Conservation (phyloP, 345 rosid genomes). For the Lenwebbia sp. region DNA sequence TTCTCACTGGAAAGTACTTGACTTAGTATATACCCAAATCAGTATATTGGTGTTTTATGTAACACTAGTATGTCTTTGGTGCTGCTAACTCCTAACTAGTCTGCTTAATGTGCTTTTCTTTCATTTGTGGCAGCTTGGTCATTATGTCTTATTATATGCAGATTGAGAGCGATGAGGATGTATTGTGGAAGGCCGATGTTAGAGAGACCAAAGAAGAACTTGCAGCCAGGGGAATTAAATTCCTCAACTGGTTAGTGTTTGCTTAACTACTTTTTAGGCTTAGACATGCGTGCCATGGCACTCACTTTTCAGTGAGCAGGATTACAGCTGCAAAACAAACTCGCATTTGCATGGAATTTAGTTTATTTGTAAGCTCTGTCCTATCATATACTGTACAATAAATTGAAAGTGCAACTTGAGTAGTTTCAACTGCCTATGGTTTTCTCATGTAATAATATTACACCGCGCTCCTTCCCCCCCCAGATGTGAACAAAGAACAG, state of each 20-base stretch:
- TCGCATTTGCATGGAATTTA: background rate
- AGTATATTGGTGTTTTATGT: background rate
- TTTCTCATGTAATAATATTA: background rate
- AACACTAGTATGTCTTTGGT: background rate
- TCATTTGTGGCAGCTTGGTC: background rate
- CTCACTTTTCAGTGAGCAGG: background rate
- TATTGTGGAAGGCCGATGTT: constrained; percentile 66
- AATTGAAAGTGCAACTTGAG: background rate
- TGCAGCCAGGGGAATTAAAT: constrained; percentile 64
- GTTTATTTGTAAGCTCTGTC: background rate
- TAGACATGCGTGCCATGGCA: background rate
- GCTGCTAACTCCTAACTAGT: background rate
- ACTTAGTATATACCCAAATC: background rate
- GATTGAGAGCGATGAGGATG: constrained; percentile 76
- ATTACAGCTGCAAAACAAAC: background rate
- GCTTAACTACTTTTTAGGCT: background rate
- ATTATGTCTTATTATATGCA: constrained; percentile 8
- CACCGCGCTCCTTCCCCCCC: background rate
- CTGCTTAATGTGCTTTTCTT: background rate
- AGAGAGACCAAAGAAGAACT: constrained; percentile 81
- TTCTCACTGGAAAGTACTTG: constrained; percentile 75
- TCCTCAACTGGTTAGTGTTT: constrained; percentile 52
- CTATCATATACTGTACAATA: background rate
- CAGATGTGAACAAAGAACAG: background rate
- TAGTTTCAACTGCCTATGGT: background rate